Percentiles rank a stretch among this genome's conserved stretches.
Evolutionary conservation across 2,329 filamentous ascomycete species (phyloP).

Genomic region (Sporothrix humicola): DNA sequence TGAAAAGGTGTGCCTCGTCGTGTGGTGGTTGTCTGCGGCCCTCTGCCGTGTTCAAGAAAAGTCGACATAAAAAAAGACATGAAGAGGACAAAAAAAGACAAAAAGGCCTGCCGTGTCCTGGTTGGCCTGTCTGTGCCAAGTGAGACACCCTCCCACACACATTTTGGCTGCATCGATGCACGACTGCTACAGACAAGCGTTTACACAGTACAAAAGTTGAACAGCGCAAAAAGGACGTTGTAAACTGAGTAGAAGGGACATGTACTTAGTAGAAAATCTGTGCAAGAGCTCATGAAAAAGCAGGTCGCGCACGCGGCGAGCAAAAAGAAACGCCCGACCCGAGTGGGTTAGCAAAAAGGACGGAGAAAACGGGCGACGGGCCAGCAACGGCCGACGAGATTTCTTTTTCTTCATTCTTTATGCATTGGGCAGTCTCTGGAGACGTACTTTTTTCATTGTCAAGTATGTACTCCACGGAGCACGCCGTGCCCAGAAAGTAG

Average conservation of each 20-base stretch:
- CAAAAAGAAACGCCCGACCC: neutral
- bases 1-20: neutral
- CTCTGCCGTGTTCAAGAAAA: slow-evolving; percentile 7
- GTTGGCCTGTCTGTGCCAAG: slow-evolving; percentile 12
- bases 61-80: too few species aligned
- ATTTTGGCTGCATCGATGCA: neutral
- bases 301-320: slow-evolving; percentile 9
- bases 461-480: slow-evolving; percentile 8
- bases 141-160: slow-evolving; percentile 24
- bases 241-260: neutral
- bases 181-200: neutral
- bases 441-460: neutral
- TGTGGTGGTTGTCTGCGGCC: slow-evolving; percentile 15
- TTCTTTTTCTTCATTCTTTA: slow-evolving; percentile 1
- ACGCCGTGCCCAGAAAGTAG: neutral
- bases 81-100: too few species aligned
- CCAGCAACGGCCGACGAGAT: slow-evolving; percentile 1
- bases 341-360: neutral
- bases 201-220: neutral
- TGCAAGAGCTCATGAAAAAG: neutral
- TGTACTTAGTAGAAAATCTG: neutral
- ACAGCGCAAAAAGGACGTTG: neutral
- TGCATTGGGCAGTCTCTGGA: neutral
- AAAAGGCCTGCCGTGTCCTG: slow-evolving; percentile 4
- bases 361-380: neutral